Base-by-base conservation (phyloP, 1,284 basidiomycete species). In the Ustilago sp. region DNA sequence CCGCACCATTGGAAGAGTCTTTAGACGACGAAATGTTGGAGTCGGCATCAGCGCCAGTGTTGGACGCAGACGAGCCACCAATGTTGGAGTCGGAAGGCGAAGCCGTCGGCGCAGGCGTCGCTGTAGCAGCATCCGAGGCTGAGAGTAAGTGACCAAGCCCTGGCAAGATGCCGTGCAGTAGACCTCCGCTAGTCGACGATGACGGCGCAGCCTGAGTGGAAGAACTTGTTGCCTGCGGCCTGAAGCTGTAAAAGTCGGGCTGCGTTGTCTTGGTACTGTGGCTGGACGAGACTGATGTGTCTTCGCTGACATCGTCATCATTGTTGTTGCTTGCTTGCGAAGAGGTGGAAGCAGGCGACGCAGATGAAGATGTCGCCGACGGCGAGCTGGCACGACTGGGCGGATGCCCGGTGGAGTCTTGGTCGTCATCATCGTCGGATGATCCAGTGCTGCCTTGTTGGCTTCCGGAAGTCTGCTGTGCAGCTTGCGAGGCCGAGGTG, bases 181-280 rank as follows among this genome's bases (percentile, higher is more conserved):
- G 39, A 43, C 55, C 28, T 41, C 2, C 31, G 4, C 36, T 55
- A n/a, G 53, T 55, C 3, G 53, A 31, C 28, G 53, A 31, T 13
- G 54, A 54, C 8, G 66, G 23, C 15, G 51, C 61, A n/a, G 54
- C 41, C 9, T n/a, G 35, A 17, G 65, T 47, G 48, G 67, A 58
- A 5, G 62, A 57, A 28, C 31, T 39, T 23, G 68, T 64, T 2
- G 68, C 23, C 53, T 60, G 62, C 3, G 62, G 62, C 13, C 58
- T 64, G 50, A 64, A 70, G 32, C 62, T 57, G 59, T 32, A 64
- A 43, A 70, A 70, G 48, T 70, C 62, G 35, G 68, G 68, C 36
- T 70, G 68, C 9, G 56, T 64, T 6, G 62, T 48, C 28, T 64
- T 53, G 31, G 41, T 47, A 12, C 35, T 47, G 13, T 57, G 34